Percentiles rank a stretch among this genome's conserved stretches.
phyloP scores from a whole-genome alignment of 108 stramenopile genomes.

The Fragilaria radians region DNA sequence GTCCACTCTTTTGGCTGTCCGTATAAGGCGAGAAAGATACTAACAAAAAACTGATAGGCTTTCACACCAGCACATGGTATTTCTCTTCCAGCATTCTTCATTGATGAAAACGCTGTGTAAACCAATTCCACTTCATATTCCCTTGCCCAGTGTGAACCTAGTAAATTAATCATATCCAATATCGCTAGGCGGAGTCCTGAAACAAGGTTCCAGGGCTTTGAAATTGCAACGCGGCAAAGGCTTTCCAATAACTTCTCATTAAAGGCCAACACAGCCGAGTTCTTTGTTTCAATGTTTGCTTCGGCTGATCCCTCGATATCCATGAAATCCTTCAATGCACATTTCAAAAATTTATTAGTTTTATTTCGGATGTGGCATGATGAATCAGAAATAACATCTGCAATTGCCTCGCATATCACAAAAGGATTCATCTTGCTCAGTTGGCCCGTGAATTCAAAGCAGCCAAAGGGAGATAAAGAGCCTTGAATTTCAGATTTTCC shows the following conservation, averaged over 20 bases:
- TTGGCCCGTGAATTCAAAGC: constrained; percentile 47
- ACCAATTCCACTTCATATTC: constrained; percentile 66
- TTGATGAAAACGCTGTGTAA: constrained; percentile 52
- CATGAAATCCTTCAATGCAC: background rate
- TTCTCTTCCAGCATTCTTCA: constrained; percentile 70
- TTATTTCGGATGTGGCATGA: background rate
- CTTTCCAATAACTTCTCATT: constrained; percentile 50
- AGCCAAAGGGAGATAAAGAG: constrained; percentile 56
- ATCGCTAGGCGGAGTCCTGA: constrained; percentile 36
- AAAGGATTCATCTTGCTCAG: constrained; percentile 38
- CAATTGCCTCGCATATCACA: constrained; percentile 41
- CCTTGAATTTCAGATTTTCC: constrained; percentile 17
- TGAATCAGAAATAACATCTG: constrained; percentile 19
- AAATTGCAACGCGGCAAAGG: constrained; percentile 37
- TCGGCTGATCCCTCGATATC: background rate
- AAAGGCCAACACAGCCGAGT: constrained; percentile 4
- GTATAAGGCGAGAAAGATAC: constrained; percentile 43
- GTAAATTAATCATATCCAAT: constrained; percentile 26
- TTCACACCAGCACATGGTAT: constrained; percentile 41
- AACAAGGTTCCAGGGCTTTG: constrained; percentile 42
- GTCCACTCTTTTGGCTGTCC: constrained; percentile 25
- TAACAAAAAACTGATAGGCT: constrained; percentile 51
- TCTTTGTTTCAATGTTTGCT: background rate
- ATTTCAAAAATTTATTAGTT: background rate
- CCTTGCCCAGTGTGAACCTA: constrained; percentile 46